A percentile compares a stretch with the other conserved stretches of the same genome.
phyloP scores from a whole-genome alignment of 352 stramenopile genomes.

The Pythium aphanidermatum region DNA sequence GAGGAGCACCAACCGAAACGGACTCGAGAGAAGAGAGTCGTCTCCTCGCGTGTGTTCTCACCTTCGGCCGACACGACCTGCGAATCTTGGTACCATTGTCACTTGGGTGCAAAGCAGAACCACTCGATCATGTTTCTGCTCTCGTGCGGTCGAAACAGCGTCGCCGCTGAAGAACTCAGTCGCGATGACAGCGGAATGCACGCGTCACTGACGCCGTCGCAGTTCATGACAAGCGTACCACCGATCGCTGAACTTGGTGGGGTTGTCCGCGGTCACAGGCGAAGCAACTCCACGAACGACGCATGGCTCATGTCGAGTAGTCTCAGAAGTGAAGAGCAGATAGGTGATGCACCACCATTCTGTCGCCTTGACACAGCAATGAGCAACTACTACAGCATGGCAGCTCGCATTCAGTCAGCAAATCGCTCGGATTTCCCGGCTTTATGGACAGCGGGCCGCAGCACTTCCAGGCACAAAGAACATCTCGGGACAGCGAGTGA shows the following conservation, averaged over 20 bases:
- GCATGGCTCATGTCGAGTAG: background rate
- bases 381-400: conserved; percentile 32
- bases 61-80: background rate
- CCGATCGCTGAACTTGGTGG: too few species aligned
- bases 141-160: conserved; percentile 26
- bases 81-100: background rate
- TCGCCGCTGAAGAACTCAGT: too few species aligned
- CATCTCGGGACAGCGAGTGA: background rate
- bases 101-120: background rate
- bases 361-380: conserved; percentile 13
- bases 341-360: too few species aligned
- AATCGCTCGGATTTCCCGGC: conserved; percentile 18
- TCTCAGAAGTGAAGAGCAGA: too few species aligned
- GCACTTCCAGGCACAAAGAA: background rate
- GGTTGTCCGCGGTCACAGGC: too few species aligned
- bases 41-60: too few species aligned
- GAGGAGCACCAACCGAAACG: too few species aligned
- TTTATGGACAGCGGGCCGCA: conserved; percentile 7
- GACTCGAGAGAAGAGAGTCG: too few species aligned
- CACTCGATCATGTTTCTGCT: conserved; percentile 29
- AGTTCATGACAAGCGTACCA: too few species aligned
- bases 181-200: too few species aligned
- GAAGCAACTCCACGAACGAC: too few species aligned
- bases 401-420: conserved; percentile 19
- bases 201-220: too few species aligned